phyloP scores from a whole-genome alignment of 495 filamentous ascomycete genomes.

The Parachaetomium inaequale region DNA sequence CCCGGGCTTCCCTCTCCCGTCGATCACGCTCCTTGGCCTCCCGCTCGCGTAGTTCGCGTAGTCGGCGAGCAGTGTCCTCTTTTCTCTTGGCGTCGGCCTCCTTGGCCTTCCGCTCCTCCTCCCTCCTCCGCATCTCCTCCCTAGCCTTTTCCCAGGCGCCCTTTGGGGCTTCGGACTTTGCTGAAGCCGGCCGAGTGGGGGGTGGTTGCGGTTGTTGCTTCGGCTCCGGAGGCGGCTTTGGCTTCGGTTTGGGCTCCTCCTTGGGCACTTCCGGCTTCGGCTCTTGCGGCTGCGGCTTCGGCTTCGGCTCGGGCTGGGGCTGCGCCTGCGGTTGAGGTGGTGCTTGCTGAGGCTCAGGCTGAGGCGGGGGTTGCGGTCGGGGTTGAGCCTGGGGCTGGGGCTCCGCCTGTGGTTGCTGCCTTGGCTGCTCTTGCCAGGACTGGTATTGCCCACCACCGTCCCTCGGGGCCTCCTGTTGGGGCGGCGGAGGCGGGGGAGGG shows the following conservation, averaged over 20 bases:
- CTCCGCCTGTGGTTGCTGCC: slow-evolving; percentile 31
- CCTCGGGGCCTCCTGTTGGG: slow-evolving; percentile 28
- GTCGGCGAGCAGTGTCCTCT: slow-evolving; percentile 48
- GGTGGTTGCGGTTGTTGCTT: slow-evolving; percentile 28
- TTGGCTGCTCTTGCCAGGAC: slow-evolving; percentile 41
- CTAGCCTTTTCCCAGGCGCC: slow-evolving; percentile 66
- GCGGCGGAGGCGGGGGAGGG: slow-evolving; percentile 37
- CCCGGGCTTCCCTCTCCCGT: slow-evolving; percentile 50
- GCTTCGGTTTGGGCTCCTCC: slow-evolving; percentile 21
- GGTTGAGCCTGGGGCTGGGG: slow-evolving; percentile 16
- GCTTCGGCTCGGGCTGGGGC: slow-evolving; percentile 11
- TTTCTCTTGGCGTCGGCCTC: slow-evolving; percentile 48
- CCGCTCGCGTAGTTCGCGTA: slow-evolving; percentile 56
- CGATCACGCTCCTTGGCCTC: slow-evolving; percentile 56
- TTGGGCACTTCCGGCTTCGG: slow-evolving; percentile 18
- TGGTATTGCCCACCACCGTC: slow-evolving; percentile 34
- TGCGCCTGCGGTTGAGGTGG: slow-evolving; percentile 5
- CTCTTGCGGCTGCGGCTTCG: slow-evolving; percentile 11
- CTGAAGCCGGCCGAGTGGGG: slow-evolving; percentile 27
- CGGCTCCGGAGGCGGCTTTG: slow-evolving; percentile 29
- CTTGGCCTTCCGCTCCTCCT: slow-evolving; percentile 57
- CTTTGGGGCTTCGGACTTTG: slow-evolving; percentile 35
- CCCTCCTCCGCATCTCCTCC: slow-evolving; percentile 62
- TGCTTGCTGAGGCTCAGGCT: slow-evolving; percentile 14
- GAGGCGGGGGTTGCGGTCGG: slow-evolving; percentile 5